Base-by-base conservation (phyloP, 495 filamentous ascomycete species). In the Entonaema liquescens region DNA sequence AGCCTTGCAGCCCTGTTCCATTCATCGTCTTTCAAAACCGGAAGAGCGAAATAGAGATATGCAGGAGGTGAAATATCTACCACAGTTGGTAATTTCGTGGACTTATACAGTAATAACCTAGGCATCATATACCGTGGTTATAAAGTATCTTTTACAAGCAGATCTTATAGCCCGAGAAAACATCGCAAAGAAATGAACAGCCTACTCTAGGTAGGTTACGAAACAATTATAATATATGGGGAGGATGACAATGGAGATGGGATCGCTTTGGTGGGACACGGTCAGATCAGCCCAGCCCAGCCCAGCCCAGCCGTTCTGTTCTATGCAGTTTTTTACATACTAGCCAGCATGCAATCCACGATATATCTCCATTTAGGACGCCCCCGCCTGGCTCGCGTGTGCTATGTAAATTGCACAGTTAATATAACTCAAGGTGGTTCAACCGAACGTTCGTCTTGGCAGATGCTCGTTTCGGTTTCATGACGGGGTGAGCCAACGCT, bases 391-490 rank as follows among this genome's bases (percentile, higher is more conserved):
- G 11, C 29, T 29, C 49, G 49, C 49, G 49, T 53, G 49, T 53
- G 49, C 49, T 53, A 12, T 49, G 47, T 54, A 55, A 44, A 54
- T 63, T 57, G 58, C 38, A 21, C 38, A 50, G 38, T 58, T 52
- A 61, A 62, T 62, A 50, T 62, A 56, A 58, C 28, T 47, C 49
- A 57, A 65, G 62, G 28, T 40, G 52, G 26, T 58, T 40, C n/a
- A 57, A 28, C 29, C 9, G 54, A 23, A 7, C 26, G 28, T 12
- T 42, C 23, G 23, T 58, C 65, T 72, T 68, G 70, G 65, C 70
- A 52, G 40, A 60, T 47, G 65, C 64, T 65, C 61, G 65, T 65
- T 72, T 68, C 70, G 59, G 70, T 72, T 72, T 72, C 65, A 61
- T 44, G 44, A 42, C 62, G 38, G 52, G 52, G 28, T 29, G 23